Conservation (phyloP, 805 yeast species). For the Candida khao-thaluensis region DNA sequence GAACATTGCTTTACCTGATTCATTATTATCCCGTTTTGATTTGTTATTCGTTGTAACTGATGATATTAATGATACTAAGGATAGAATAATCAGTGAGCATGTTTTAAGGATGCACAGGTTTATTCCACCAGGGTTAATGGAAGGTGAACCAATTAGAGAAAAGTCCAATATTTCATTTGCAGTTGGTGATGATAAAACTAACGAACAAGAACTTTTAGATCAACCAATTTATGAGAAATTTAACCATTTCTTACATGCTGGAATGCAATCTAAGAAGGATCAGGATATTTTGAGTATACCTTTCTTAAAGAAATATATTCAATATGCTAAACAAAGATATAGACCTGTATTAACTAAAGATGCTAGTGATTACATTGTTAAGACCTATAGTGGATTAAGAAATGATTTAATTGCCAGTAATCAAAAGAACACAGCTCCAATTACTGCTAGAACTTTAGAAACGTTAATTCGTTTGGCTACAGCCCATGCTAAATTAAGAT, state of each 20-base stretch:
- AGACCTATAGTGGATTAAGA: conserved; percentile 76
- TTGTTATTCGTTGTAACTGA: conserved; percentile 93
- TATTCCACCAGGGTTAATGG: conserved; percentile 81
- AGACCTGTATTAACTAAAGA: conserved; percentile 74
- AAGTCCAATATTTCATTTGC: conserved; percentile 66
- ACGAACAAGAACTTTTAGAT: conserved; percentile 43
- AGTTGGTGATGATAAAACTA: conserved; percentile 63
- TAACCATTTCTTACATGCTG: conserved; percentile 79
- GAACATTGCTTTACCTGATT: conserved; percentile 95
- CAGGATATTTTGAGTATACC: conserved; percentile 58
- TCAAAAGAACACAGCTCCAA: conserved; percentile 83
- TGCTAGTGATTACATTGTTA: conserved; percentile 80
- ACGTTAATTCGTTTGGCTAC: conserved; percentile 92
- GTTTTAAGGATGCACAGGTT: conserved; percentile 91
- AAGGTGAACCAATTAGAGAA: conserved; percentile 93
- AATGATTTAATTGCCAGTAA: conserved; percentile 64
- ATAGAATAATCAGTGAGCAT: conserved; percentile 88
- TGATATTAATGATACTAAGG: conserved; percentile 82
- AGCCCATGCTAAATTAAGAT: conserved; percentile 95
- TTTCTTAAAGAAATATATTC: conserved; percentile 87
- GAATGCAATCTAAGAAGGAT: conserved; percentile 43
- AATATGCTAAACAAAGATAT: conserved; percentile 87
- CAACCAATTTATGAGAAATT: conserved; percentile 81
- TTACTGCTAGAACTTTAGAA: conserved; percentile 97
- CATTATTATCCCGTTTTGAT: conserved; percentile 94